Conservation (phyloP, 2,329 filamentous ascomycete genomes). For the Fusarium domesticum region DNA sequence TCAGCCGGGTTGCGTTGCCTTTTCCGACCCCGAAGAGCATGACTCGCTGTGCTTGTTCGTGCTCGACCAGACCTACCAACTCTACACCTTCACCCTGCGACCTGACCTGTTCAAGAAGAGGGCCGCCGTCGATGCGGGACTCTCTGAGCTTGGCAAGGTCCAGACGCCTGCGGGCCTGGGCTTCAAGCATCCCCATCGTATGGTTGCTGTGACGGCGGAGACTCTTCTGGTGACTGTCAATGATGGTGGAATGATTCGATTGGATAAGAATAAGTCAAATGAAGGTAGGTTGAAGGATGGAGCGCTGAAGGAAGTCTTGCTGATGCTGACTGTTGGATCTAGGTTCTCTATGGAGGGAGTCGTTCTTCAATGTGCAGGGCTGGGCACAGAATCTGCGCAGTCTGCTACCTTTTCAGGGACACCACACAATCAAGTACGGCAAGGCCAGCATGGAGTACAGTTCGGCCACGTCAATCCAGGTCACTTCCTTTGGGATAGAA, state of each 20-base stretch:
- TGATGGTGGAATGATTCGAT: slow-evolving; percentile 70
- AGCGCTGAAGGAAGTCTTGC: not conserved
- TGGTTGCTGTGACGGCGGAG: slow-evolving; percentile 70
- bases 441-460: slow-evolving; percentile 64
- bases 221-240: slow-evolving; percentile 78
- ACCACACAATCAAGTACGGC: slow-evolving; percentile 61
- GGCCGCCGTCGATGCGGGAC: slow-evolving; percentile 66
- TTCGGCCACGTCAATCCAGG: slow-evolving; percentile 61
- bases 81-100: slow-evolving; percentile 81
- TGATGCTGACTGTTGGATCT: slow-evolving; percentile 22
- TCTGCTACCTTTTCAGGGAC: slow-evolving; percentile 63
- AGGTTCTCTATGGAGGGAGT: slow-evolving; percentile 60
- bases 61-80: slow-evolving; percentile 71
- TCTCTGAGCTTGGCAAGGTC: slow-evolving; percentile 74
- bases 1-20: slow-evolving; percentile 72
- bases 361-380: slow-evolving; percentile 69
- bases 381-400: slow-evolving; percentile 67
- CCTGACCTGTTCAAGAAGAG: slow-evolving; percentile 76
- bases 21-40: slow-evolving; percentile 75
- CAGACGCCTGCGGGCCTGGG: slow-evolving; percentile 70
- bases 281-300: slow-evolving; percentile 40
- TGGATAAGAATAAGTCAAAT: slow-evolving; percentile 57
- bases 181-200: slow-evolving; percentile 75
- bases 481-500: slow-evolving; percentile 50
- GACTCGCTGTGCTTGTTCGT: slow-evolving; percentile 78